Percentiles rank a stretch among this genome's conserved stretches.
phyloP scores from a whole-genome alignment of 345 rosid species.

The Sonneratia alba region DNA sequence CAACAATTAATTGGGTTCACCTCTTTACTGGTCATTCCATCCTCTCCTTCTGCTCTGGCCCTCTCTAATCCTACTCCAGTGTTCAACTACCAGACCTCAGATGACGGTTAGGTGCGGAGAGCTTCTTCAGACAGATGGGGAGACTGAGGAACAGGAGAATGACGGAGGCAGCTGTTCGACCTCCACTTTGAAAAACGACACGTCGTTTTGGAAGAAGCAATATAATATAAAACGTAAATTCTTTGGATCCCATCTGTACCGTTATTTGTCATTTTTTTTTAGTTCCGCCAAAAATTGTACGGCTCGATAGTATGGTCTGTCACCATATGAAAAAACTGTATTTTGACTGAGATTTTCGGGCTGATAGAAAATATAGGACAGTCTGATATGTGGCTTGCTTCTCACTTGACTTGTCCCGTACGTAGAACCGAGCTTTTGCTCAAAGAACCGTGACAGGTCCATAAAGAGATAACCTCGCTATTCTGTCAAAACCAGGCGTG shows the following conservation, averaged over 20 bases:
- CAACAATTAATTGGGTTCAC: background rate
- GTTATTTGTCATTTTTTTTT: too few relatives aligned
- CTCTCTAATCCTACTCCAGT: background rate
- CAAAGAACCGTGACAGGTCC: background rate
- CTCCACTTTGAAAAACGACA: too few relatives aligned
- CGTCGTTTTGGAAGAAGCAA: too few relatives aligned
- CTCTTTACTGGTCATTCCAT: background rate
- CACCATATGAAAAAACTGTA: too few relatives aligned
- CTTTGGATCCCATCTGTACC: too few relatives aligned
- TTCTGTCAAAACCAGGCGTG: too few relatives aligned
- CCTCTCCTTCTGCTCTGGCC: background rate
- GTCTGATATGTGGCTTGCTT: conserved; percentile 1
- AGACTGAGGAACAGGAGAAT: background rate
- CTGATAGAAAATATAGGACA: too few relatives aligned
- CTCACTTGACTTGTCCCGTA: conserved; percentile 1
- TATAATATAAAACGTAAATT: too few relatives aligned
- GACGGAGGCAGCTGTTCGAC: background rate
- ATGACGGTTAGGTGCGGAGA: conserved; percentile 44
- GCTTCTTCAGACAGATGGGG: conserved; percentile 9
- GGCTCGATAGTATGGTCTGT: too few relatives aligned
- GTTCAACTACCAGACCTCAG: conserved; percentile 38
- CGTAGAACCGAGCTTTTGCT: conserved; percentile 1
- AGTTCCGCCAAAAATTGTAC: too few relatives aligned
- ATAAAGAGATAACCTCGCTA: background rate
- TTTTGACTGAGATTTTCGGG: too few relatives aligned